A percentile compares a stretch with the other conserved stretches of the same genome.
These are phyloP conservation scores for Phialophora expanda DNA, from an alignment of 2,329 filamentous ascomycete genomes.

Conservation along the genomic window DNA sequence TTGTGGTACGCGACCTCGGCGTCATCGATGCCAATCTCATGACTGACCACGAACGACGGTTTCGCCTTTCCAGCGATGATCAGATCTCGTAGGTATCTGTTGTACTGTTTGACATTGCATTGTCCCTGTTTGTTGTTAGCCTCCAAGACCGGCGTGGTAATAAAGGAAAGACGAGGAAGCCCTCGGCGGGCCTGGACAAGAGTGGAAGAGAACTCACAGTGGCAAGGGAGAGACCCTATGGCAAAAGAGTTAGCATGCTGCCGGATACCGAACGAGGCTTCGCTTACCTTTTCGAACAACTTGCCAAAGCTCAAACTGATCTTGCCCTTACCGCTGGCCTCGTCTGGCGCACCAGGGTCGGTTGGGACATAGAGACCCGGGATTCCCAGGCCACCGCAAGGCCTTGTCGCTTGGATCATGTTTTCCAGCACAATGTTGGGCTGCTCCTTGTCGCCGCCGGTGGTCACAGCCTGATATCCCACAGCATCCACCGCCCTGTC, in stretches of 20 bases:
- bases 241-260: background rate
- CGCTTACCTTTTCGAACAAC: constrained; percentile 66
- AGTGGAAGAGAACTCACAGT: constrained; percentile 42
- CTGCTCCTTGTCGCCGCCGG: constrained; percentile 62
- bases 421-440: constrained; percentile 69
- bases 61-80: constrained; percentile 69
- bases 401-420: constrained; percentile 66
- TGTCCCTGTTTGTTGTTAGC: constrained; percentile 51
- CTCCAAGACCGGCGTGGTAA: constrained; percentile 42
- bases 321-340: constrained; percentile 65
- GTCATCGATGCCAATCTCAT: constrained; percentile 68
- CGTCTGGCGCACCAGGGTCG: constrained; percentile 68
- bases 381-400: constrained; percentile 67
- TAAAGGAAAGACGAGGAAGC: constrained; percentile 19
- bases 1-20: constrained; percentile 67
- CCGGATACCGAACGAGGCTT: background rate
- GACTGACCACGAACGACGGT: constrained; percentile 69
- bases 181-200: background rate
- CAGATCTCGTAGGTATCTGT: constrained; percentile 68
- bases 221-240: constrained; percentile 23
- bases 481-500: constrained; percentile 70
- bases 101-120: constrained; percentile 72
- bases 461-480: constrained; percentile 66
- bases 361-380: constrained; percentile 56
- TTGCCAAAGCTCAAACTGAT: constrained; percentile 70